A percentile compares a stretch with the other conserved stretches of the same genome.
phyloP scores from a whole-genome alignment of 2,329 filamentous ascomycete species.

The Aspergillus sp. region DNA sequence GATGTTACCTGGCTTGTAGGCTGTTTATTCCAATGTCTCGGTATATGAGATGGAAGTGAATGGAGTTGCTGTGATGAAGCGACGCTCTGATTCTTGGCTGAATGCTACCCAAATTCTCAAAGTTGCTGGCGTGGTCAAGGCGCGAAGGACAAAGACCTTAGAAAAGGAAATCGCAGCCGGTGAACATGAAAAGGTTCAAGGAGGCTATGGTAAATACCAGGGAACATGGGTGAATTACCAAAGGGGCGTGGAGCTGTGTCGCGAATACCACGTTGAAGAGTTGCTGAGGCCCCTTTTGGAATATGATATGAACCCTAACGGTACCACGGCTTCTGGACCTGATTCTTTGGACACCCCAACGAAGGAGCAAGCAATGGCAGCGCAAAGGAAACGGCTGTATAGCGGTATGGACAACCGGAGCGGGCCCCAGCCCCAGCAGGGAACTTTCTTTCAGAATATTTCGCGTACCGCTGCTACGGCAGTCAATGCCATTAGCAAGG shows the following conservation, averaged over 20 bases:
- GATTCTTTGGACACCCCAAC: conserved; percentile 89
- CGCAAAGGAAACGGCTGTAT: conserved; percentile 88
- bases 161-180: conserved; percentile 97
- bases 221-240: conserved; percentile 98
- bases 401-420: conserved; percentile 70
- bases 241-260: conserved; percentile 87
- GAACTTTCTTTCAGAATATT: conserved; percentile 97
- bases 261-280: conserved; percentile 61
- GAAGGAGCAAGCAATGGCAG: conserved; percentile 98
- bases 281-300: conserved; percentile 49
- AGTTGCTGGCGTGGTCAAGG: conserved; percentile 95
- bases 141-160: conserved; percentile 93
- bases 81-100: conserved; percentile 90
- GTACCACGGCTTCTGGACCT: conserved; percentile 66
- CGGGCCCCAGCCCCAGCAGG: conserved; percentile 63
- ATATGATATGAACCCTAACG: conserved; percentile 50
- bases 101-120: conserved; percentile 99
- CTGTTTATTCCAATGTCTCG: conserved; percentile 90
- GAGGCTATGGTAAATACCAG: conserved; percentile 98
- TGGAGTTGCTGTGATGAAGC: conserved; percentile 89
- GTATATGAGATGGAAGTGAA: conserved; percentile 99
- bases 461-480: conserved; percentile 90
- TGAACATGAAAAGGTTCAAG: conserved; percentile 97
- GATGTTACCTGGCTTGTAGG: conserved; percentile 46
- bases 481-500: conserved; percentile 94